phyloP scores from a whole-genome alignment of 805 yeast genomes.

The Ogataea degrootiae region DNA sequence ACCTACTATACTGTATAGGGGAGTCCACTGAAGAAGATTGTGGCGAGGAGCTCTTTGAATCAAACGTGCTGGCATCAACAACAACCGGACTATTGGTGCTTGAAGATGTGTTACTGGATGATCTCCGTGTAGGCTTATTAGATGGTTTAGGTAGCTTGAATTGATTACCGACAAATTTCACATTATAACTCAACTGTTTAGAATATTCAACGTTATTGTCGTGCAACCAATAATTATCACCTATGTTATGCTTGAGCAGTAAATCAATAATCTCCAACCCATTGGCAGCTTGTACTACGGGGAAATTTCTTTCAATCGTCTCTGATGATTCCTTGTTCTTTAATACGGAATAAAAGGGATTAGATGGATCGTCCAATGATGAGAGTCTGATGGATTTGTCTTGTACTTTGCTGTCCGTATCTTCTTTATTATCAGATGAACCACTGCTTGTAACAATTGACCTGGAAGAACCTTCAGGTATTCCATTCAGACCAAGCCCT shows the following conservation, averaged over 20 bases:
- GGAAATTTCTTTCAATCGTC: constrained; percentile 12
- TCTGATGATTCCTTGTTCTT: constrained; percentile 8
- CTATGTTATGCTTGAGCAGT: constrained; percentile 25
- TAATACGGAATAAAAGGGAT: constrained; percentile 5
- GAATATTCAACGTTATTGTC: constrained; percentile 12
- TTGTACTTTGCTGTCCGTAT: not conserved
- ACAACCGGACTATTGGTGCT: not conserved
- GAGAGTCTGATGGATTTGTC: constrained; percentile 9
- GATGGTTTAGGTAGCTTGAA: constrained; percentile 19
- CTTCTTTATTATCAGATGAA: not conserved
- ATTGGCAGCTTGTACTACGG: constrained; percentile 22
- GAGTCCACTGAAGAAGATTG: not conserved
- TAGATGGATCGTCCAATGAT: constrained; percentile 1
- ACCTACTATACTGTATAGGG: constrained; percentile 1
- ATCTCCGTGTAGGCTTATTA: not conserved
- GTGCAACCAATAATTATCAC: constrained; percentile 18
- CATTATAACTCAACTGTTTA: constrained; percentile 21
- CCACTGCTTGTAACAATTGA: not conserved
- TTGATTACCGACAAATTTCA: constrained; percentile 28
- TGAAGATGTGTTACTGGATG: not conserved
- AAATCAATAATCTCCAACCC: constrained; percentile 29
- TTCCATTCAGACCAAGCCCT: constrained; percentile 32
- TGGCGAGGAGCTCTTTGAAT: not conserved
- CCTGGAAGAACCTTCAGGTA: constrained; percentile 11
- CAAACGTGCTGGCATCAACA: not conserved